Base-by-base conservation (phyloP, 306 rosid species). In the Malus orientalis region DNA sequence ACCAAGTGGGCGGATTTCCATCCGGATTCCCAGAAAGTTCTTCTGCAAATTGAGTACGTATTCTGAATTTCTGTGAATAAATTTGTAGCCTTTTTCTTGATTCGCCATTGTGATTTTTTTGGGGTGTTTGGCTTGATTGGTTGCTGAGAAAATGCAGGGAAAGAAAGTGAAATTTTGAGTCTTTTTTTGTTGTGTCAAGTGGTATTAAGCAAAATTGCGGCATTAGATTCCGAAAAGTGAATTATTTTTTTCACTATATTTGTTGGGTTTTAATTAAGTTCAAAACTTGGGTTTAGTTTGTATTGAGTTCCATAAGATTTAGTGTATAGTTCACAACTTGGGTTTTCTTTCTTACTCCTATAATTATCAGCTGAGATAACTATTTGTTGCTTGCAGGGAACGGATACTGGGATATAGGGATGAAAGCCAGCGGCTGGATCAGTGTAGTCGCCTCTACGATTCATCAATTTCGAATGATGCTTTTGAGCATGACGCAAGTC, bases 1-100 rank as follows among this genome's bases (percentile, higher is more conserved):
- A 88, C 93, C 78, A 93, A 96, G 81, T 96, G 99, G 99, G 81
- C 90, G 16, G 99, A 96, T 76, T 93, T 96, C 74, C 98, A 96
- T 66, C 96, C 96, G 3, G 98, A 92, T 78, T 96, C 97, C 54
- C 99, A 89, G 96, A 96, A 96, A 82, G 40, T 82, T 79, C 91
- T 96, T 69, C 93, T 93, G 75, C 92, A 83, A 86, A 92, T 96
- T 66, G 99, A 92, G 99, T 96, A 83, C 63, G 86, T 78, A 61
- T 32, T 40, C 54, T 23, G 27, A 29, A 6, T 51, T 71, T 22
- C 38, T 16, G 69, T 18, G 13, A 64, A 64, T 32, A 51, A 11
- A 67, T 5, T 23, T 66, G 16, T 62, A 5, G 25, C 10, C 38
- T 6, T n/a, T 27, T 66, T 76, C 9, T 38, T 51, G 59, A 9